Evolutionary conservation across 805 yeast species (phyloP).

Genomic region (Yarrowia deformans): DNA sequence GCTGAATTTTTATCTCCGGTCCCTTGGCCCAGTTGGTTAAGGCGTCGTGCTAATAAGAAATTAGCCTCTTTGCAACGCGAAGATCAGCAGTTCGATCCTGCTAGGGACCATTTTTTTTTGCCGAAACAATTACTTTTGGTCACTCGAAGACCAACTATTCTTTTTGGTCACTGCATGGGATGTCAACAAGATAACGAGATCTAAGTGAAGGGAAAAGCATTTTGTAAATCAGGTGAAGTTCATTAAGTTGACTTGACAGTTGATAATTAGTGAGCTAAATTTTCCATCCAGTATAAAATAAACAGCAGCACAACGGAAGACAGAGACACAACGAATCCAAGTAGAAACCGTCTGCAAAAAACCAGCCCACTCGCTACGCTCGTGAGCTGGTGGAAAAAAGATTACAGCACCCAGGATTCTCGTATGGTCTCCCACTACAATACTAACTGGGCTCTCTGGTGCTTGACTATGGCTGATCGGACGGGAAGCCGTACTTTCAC

Average conservation of each 20-base stretch:
- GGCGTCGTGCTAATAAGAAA: conserved; percentile 40
- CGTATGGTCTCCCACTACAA: conserved; percentile 24
- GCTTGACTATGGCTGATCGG: conserved; percentile 23
- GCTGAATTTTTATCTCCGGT: not conserved
- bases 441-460: conserved; percentile 21
- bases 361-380: not conserved
- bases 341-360: too few species aligned
- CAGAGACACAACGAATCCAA: too few species aligned
- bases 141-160: too few species aligned
- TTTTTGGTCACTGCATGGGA: too few species aligned
- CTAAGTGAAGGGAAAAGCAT: too few species aligned
- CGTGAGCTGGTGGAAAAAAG: not conserved
- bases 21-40: conserved; percentile 40
- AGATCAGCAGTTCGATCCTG: conserved; percentile 59
- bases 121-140: too few species aligned
- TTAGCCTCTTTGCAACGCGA: conserved; percentile 50
- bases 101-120: conserved; percentile 48
- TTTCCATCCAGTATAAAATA: too few species aligned
- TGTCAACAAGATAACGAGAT: too few species aligned
- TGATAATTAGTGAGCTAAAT: too few species aligned
- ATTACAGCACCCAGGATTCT: conserved; percentile 12
- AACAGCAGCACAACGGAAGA: too few species aligned
- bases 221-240: too few species aligned
- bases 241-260: too few species aligned
- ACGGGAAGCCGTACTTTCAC: conserved; percentile 18